Evolutionary conservation across 2,329 filamentous ascomycete genomes (phyloP).

Genomic region (Didymellaceae sp.): DNA sequence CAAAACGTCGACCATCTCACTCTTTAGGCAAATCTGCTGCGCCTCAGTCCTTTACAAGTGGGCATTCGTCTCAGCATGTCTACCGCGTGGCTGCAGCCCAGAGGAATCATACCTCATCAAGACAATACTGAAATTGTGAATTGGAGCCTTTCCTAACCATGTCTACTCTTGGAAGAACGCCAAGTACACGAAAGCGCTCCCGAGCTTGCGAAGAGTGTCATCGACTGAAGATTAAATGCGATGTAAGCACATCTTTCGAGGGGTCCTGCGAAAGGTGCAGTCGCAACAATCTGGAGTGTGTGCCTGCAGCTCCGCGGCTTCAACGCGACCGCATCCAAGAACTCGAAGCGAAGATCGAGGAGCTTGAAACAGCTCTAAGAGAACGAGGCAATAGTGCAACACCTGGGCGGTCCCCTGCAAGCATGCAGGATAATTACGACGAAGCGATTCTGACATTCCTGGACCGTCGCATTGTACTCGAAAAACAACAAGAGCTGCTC

Average conservation of each 20-base stretch:
- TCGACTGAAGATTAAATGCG: constrained; percentile 41
- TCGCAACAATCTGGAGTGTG: constrained; percentile 32
- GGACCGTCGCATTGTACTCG: constrained; percentile 27
- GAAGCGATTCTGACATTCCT: constrained; percentile 28
- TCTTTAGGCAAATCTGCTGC: constrained; percentile 11
- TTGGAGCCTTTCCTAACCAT: not conserved
- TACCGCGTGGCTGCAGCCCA: not conserved
- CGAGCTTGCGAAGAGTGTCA: constrained; percentile 41
- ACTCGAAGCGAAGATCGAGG: constrained; percentile 34
- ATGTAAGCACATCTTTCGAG: constrained; percentile 25
- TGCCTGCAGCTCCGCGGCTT: constrained; percentile 34
- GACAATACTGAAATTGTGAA: too few relatives aligned
- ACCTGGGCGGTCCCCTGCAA: constrained; percentile 25
- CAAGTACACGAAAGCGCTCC: constrained; percentile 31
- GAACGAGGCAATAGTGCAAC: constrained; percentile 26
- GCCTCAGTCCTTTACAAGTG: constrained; percentile 1
- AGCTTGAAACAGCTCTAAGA: constrained; percentile 27
- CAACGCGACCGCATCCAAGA: constrained; percentile 37
- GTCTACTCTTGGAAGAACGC: constrained; percentile 1
- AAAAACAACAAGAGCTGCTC: constrained; percentile 31
- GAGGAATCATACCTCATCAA: not conserved
- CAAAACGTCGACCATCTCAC: constrained; percentile 11
- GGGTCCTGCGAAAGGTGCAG: constrained; percentile 32
- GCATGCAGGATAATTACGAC: constrained; percentile 22
- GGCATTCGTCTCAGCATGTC: not conserved